phyloP scores from a whole-genome alignment of 306 rosid species.

The Vigna reflexopilosa region DNA sequence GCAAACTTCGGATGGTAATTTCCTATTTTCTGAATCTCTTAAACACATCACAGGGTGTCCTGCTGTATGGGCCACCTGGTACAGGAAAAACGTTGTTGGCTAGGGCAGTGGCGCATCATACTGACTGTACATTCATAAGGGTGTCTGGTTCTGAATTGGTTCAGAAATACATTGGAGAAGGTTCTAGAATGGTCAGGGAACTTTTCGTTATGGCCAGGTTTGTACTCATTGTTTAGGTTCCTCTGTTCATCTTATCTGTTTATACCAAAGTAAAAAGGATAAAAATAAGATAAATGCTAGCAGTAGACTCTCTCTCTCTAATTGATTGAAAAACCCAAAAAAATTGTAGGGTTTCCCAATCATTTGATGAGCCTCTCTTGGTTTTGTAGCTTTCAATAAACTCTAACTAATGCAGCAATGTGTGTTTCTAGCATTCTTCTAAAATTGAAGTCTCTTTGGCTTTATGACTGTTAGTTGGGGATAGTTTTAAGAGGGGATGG shows the following conservation, averaged over 20 bases:
- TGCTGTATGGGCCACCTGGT: constrained; percentile 98
- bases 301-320: background rate
- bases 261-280: background rate
- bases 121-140: constrained; percentile 98
- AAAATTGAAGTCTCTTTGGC: background rate
- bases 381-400: background rate
- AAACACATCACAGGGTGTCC: constrained; percentile 70
- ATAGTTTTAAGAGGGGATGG: background rate
- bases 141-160: constrained; percentile 98
- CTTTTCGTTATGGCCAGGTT: constrained; percentile 99
- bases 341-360: too few relatives aligned
- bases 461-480: constrained; percentile 13
- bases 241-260: constrained; percentile 9
- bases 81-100: constrained; percentile 98
- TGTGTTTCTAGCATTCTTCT: too few relatives aligned
- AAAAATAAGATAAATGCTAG: background rate
- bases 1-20: background rate
- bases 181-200: constrained; percentile 99
- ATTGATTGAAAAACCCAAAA: too few relatives aligned
- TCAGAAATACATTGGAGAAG: constrained; percentile 99
- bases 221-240: constrained; percentile 43
- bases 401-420: background rate
- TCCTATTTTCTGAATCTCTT: constrained; percentile 38
- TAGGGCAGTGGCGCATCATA: constrained; percentile 99
- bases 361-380: background rate